Base-by-base conservation (phyloP, 1,139 yeast genomes). In the Taiozyma onychis region DNA sequence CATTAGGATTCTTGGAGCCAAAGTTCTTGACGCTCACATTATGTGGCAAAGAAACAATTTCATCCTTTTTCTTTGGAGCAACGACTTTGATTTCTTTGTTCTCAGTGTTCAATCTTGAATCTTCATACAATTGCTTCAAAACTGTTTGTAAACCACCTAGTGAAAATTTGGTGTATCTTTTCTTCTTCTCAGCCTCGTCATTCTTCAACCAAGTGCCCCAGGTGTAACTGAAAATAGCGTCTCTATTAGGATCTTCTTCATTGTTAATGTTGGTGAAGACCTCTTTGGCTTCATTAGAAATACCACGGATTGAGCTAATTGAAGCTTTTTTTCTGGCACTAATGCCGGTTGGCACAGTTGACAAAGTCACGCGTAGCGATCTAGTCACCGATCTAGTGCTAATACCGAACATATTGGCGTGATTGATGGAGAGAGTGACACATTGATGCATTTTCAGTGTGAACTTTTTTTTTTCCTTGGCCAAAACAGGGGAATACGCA, bases 171-270 rank as follows among this genome's bases (percentile, higher is more conserved):
- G 97, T 91, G 53, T 78, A 81, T 67, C 98, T 81, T 59, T 80
- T 81, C 11, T 77, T 79, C 63, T 88, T 84, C 66, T 91, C 93
- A 42, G 70, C 70, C 54, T 76, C 78, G 65, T 91, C 96, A 64
- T 91, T 81, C 54, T 76, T 80, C 63, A 91, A 72, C 98, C 98
- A 93, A 4, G 96, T 78, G 46, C 99, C 99, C 96, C 98, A 91
- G 4, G 93, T 75, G 66, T 90, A 93, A 63, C 85, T 81, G 74
- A 88, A 91, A 62, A 91, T 88, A 48, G 82, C 77, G 53, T 78
- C 80, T 66, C 95, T 78, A 54, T 81, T 76, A 18, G 91, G 90
- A 61, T 85, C 90, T 47, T 75, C 69, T 51, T 80, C 77, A 59
- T 85, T 87, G 39, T 78, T 69, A 43, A 84, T 64, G 54, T 75